phyloP scores from a whole-genome alignment of 805 yeast genomes.

The Ogataea methanolica region DNA sequence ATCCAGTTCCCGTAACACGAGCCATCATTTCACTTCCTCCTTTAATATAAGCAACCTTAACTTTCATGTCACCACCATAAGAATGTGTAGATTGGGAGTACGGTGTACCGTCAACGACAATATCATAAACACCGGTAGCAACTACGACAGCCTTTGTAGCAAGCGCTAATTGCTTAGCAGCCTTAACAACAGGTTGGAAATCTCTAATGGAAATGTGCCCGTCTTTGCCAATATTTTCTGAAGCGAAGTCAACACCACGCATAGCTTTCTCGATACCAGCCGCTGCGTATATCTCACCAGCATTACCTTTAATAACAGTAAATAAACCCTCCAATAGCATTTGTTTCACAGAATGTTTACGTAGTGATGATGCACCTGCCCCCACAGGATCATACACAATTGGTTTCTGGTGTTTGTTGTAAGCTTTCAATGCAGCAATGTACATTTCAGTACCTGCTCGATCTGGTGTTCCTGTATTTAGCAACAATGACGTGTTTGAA shows the following conservation, averaged over 20 bases:
- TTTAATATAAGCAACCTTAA: slow-evolving; percentile 30
- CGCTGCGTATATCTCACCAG: slow-evolving; percentile 66
- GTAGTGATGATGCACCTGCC: slow-evolving; percentile 69
- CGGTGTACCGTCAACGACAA: slow-evolving; percentile 44
- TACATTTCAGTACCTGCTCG: slow-evolving; percentile 39
- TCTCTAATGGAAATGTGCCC: slow-evolving; percentile 2
- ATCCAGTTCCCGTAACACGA: slow-evolving; percentile 75
- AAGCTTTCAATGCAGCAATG: slow-evolving; percentile 48
- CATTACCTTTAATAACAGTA: slow-evolving; percentile 77
- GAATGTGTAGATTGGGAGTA: not conserved
- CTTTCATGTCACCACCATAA: slow-evolving; percentile 10
- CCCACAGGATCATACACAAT: slow-evolving; percentile 92
- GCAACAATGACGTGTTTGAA: slow-evolving; percentile 51
- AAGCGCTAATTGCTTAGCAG: slow-evolving; percentile 46
- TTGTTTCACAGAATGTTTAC: slow-evolving; percentile 43
- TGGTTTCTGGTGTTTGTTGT: slow-evolving; percentile 53
- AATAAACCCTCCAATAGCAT: slow-evolving; percentile 55
- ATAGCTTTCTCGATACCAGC: slow-evolving; percentile 47
- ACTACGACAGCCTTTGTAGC: slow-evolving; percentile 59
- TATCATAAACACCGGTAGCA: slow-evolving; percentile 59
- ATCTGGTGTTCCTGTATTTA: slow-evolving; percentile 75
- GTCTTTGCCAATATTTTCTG: slow-evolving; percentile 35
- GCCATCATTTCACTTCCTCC: slow-evolving; percentile 69
- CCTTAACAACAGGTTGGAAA: slow-evolving; percentile 28
- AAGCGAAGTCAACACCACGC: slow-evolving; percentile 53